Evolutionary conservation across 768 basidiomycete species (phyloP), one percentile per base, ranked within the genome.

Genomic region (Gymnopilus dilepis): DNA sequence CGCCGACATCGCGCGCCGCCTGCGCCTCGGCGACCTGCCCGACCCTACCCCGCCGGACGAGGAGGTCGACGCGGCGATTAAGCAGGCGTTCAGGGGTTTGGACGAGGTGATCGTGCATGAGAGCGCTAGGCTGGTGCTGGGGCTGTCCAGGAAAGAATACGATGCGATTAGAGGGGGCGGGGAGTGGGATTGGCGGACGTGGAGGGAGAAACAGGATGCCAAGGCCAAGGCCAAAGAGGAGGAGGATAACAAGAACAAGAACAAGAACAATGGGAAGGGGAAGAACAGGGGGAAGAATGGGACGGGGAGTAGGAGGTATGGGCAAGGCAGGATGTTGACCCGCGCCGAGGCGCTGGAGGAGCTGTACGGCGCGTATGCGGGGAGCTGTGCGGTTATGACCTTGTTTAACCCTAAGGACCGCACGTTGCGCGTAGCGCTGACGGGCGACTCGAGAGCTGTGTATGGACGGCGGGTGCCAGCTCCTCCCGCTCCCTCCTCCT

Each of bases 391-490:
- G 0, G 61, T 84, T 13, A 68, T 84, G 28, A 75, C 77, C 3
- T 72, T 84, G 58, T 84, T 79, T 68, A 80, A 85, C 51, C 70
- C 69, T 7, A 69, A 73, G 38, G 70, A 75, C 17, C 71, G 77
- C 3, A 65, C 72, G 5, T 70, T 84, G 1, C 78, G 77, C 59
- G 70, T 83, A 15, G 79, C 82, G 1, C 66, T 80, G 22, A 79
- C 80, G 0, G 83, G 84, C 0, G 81, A 83, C 63, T 81, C 77
- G 4, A 80, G 82, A 40, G 84, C 84, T 2, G 73, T 85, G 3
- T 73, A 84, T 12, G 84, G 84, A 0, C 72, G 83, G 22, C 77
- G 74, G 1, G 63, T 72, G n/a, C n/a, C n/a, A n/a, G n/a, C n/a
- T 37, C 34, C 7, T 1, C 53, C 51, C 1, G 61, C 58, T 6